Conservation (phyloP, 23 red algal species). For the Gracilaria gracilis region DNA sequence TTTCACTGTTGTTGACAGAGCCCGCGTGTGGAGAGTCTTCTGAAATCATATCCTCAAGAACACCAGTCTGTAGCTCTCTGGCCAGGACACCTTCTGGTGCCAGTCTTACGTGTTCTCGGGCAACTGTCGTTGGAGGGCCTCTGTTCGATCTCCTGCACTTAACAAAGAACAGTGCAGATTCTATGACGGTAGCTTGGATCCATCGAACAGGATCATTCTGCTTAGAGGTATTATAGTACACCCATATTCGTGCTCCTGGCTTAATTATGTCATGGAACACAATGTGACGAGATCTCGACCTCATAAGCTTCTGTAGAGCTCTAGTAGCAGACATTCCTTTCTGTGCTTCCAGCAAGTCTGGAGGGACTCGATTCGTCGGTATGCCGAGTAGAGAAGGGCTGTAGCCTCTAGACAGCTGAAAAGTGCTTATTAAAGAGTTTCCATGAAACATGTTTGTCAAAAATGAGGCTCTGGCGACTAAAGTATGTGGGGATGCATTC, state of each 20-base stretch:
- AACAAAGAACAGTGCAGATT: neutral
- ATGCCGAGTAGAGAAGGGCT: constrained; percentile 28
- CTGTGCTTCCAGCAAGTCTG: constrained; percentile 44
- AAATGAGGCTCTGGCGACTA: no score
- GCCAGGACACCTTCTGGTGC: no score
- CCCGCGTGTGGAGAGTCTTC: neutral
- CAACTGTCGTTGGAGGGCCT: no score
- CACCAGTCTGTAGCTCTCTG: no score
- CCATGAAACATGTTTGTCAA: no score
- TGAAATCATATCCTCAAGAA: constrained; percentile 4
- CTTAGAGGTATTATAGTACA: constrained; percentile 56
- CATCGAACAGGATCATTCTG: constrained; percentile 44
- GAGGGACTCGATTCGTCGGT: neutral
- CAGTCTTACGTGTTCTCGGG: no score
- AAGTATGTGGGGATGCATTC: neutral
- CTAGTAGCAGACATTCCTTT: constrained; percentile 15
- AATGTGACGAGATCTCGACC: constrained; percentile 12
- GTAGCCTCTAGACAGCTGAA: no score
- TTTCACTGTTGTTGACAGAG: no score
- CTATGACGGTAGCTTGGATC: constrained; percentile 34
- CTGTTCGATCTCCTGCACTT: no score
- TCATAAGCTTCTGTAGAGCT: constrained; percentile 38
- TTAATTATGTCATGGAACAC: constrained; percentile 1
- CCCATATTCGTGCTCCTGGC: constrained; percentile 14
- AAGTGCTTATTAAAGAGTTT: no score